These are phyloP conservation scores for Lunasporangiospora selenospora DNA, from an alignment of 192 early-diverging fungal species.

Conservation along the genomic window DNA sequence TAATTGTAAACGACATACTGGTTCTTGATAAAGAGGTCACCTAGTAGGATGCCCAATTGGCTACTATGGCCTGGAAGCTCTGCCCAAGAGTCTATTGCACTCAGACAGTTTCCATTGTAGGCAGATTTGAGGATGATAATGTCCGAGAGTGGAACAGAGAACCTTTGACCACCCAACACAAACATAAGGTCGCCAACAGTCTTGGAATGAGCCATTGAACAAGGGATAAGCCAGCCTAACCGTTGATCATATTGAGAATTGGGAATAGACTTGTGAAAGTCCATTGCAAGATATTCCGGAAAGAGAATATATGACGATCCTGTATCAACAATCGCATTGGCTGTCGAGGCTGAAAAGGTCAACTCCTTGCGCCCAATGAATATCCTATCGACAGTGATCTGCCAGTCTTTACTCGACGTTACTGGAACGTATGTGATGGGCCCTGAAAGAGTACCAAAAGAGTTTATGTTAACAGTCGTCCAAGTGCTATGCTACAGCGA, in stretches of 20 bases:
- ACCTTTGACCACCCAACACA: constrained; percentile 20
- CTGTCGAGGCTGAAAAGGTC: constrained; percentile 29
- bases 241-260: constrained; percentile 31
- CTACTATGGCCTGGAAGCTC: constrained; percentile 35
- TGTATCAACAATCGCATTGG: constrained; percentile 63
- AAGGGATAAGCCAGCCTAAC: constrained; percentile 38
- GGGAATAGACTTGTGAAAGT: constrained; percentile 37
- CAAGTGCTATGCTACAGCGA: too few relatives aligned
- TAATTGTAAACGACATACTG: constrained; percentile 46
- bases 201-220: constrained; percentile 23
- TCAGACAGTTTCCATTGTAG: constrained; percentile 39
- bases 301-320: constrained; percentile 64
- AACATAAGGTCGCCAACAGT: constrained; percentile 31
- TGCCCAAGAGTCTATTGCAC: constrained; percentile 39
- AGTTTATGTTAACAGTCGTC: constrained; percentile 43
- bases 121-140: constrained; percentile 36
- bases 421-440: constrained; percentile 54
- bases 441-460: constrained; percentile 46
- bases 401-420: constrained; percentile 60
- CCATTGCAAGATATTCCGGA: constrained; percentile 39
- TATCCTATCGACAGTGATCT: constrained; percentile 53
- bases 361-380: constrained; percentile 39
- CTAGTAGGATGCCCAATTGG: constrained; percentile 47
- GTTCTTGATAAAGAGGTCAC: constrained; percentile 46
- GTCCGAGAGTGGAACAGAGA: constrained; percentile 38